Evolutionary conservation across 2,329 filamentous ascomycete genomes (phyloP).

Genomic region (Aspergillus neotritici): DNA sequence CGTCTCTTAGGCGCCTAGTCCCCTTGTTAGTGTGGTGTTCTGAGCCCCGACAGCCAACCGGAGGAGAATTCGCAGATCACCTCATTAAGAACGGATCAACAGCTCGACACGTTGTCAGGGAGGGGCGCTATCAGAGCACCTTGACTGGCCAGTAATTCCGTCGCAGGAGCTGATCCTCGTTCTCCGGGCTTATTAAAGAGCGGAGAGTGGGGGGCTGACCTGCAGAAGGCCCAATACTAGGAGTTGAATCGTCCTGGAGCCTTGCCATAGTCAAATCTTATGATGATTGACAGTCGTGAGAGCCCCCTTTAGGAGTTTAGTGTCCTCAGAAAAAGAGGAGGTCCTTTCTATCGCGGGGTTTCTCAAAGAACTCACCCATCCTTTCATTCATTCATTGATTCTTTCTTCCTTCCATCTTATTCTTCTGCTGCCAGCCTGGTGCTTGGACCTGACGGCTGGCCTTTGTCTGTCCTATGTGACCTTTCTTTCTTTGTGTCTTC

Average conservation of each 20-base stretch:
- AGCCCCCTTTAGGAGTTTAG: too few relatives aligned
- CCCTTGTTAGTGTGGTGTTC: too few relatives aligned
- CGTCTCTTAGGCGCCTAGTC: too few relatives aligned
- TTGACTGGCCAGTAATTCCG: constrained; percentile 5
- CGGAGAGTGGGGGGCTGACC: too few relatives aligned
- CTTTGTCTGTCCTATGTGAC: constrained; percentile 1
- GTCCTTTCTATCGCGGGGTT: constrained; percentile 1
- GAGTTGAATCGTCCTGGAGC: too few relatives aligned
- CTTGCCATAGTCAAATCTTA: too few relatives aligned
- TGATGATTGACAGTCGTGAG: too few relatives aligned
- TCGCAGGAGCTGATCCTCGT: too few relatives aligned
- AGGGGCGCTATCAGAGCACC: constrained; percentile 7
- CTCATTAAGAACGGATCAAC: constrained; percentile 8
- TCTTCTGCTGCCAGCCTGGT: not conserved
- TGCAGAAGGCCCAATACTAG: too few relatives aligned
- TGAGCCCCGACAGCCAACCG: constrained; percentile 20
- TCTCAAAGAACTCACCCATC: constrained; percentile 1
- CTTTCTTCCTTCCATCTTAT: not conserved
- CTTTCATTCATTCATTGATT: not conserved
- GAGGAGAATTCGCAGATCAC: constrained; percentile 18
- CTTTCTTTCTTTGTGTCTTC: constrained; percentile 1
- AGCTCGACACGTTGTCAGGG: constrained; percentile 13
- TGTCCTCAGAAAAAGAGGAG: too few relatives aligned
- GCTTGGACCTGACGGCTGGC: not conserved
- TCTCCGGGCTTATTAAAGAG: constrained; percentile 7